Evolutionary conservation across 179 eudicot species (phyloP).

Genomic region (Spergularia azorica): DNA sequence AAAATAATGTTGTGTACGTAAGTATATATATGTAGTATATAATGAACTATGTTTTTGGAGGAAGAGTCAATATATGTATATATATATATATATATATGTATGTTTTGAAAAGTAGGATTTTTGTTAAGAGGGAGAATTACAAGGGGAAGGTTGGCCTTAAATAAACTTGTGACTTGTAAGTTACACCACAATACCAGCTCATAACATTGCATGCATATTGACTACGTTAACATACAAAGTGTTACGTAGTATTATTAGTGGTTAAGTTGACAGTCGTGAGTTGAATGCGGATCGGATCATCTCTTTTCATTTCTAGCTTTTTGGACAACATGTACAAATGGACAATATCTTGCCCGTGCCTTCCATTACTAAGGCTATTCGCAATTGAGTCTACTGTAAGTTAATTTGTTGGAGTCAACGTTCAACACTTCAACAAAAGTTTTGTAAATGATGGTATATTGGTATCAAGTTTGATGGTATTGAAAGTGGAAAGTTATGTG

Average conservation of each 20-base stretch:
- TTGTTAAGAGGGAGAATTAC: conserved; percentile 6
- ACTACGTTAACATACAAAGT: background rate
- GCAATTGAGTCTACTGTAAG: background rate
- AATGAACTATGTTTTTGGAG: no score
- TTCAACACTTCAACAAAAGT: background rate
- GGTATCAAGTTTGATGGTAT: no score
- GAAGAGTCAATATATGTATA: no score
- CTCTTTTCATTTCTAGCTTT: no score
- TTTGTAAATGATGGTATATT: no score
- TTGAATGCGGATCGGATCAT: no score
- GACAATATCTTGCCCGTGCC: conserved; percentile 24
- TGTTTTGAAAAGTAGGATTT: background rate
- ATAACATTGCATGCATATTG: conserved; percentile 21
- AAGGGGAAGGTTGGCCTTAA: conserved; percentile 1
- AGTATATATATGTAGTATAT: no score
- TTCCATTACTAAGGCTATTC: background rate
- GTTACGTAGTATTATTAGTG: conserved; percentile 14
- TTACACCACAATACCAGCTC: conserved; percentile 28
- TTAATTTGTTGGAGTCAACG: conserved; percentile 1
- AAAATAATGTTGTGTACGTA: no score
- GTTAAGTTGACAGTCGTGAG: background rate
- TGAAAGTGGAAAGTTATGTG: no score
- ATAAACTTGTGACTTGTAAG: conserved; percentile 22
- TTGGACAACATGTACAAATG: background rate
- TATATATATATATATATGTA: no score